Evolutionary conservation across 768 basidiomycete species (phyloP).

Genomic region (Cytidiella melzeri): DNA sequence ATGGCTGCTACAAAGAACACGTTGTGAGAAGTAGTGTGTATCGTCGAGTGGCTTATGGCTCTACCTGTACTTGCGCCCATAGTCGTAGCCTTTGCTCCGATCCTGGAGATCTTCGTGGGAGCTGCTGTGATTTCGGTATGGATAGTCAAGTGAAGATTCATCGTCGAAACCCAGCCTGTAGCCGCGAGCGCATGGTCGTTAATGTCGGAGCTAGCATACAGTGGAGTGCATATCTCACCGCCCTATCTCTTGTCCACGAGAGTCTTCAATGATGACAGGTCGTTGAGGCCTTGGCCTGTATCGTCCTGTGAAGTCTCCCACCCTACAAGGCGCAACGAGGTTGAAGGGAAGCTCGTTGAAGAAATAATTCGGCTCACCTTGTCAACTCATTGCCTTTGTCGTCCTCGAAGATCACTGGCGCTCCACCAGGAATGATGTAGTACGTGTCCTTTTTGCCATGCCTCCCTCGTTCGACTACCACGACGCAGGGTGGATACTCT

Average conservation of each 20-base stretch:
- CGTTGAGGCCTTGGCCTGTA: slow-evolving; percentile 19
- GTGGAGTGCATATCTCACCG: slow-evolving; percentile 42
- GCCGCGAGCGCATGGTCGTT: too few species aligned
- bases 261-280: slow-evolving; percentile 43
- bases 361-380: slow-evolving; percentile 35
- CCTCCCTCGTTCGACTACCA: slow-evolving; percentile 24
- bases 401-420: slow-evolving; percentile 64
- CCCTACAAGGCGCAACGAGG: slow-evolving; percentile 27
- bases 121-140: slow-evolving; percentile 12
- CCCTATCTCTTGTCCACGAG: slow-evolving; percentile 51
- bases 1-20: slow-evolving; percentile 9
- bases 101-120: slow-evolving; percentile 12
- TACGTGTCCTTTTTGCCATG: slow-evolving; percentile 28
- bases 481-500: slow-evolving; percentile 23
- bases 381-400: slow-evolving; percentile 57
- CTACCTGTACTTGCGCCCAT: slow-evolving; percentile 16
- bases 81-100: slow-evolving; percentile 17
- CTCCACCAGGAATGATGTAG: slow-evolving; percentile 62
- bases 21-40: not conserved
- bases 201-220: not conserved
- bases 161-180: slow-evolving; percentile 22
- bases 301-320: slow-evolving; percentile 43
- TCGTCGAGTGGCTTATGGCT: not conserved
- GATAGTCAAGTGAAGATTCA: slow-evolving; percentile 12
- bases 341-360: not conserved